These are phyloP conservation scores for Globisporangium solare DNA, from an alignment of 352 stramenopile genomes.

Conservation along the genomic window DNA sequence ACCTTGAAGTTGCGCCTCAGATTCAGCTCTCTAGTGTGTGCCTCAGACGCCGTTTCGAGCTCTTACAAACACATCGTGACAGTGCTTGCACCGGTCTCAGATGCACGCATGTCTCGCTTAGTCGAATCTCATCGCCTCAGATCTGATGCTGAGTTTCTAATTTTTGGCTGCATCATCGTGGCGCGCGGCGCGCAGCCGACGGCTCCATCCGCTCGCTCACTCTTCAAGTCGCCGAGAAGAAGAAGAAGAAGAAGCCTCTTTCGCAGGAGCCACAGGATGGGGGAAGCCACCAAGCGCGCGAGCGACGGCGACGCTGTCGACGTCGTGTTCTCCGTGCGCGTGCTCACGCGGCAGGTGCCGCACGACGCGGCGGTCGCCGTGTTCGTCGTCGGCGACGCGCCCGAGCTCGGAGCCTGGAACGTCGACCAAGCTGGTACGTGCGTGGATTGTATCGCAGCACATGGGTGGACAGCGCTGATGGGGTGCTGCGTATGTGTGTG, in stretches of 20 bases:
- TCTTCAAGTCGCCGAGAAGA: neutral
- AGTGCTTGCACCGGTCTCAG: too few relatives aligned
- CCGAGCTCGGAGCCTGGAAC: slow-evolving; percentile 64
- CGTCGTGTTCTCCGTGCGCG: slow-evolving; percentile 34
- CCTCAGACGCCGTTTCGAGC: too few relatives aligned
- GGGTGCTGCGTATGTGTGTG: slow-evolving; percentile 2
- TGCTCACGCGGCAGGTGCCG: slow-evolving; percentile 19
- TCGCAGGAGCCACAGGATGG: too few relatives aligned
- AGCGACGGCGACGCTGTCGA: slow-evolving; percentile 2
- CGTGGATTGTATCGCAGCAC: neutral
- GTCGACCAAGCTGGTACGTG: slow-evolving; percentile 36
- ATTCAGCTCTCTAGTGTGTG: too few relatives aligned
- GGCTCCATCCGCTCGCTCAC: neutral
- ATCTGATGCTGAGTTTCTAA: slow-evolving; percentile 6
- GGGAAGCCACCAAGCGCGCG: neutral
- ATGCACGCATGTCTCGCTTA: too few relatives aligned
- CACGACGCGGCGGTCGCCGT: slow-evolving; percentile 23
- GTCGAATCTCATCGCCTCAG: slow-evolving; percentile 1
- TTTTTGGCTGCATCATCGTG: neutral
- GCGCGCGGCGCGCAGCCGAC: neutral
- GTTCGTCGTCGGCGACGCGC: slow-evolving; percentile 44
- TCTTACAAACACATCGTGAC: too few relatives aligned
- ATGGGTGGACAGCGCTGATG: too few relatives aligned
- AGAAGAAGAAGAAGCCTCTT: neutral
- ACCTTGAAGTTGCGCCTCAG: too few relatives aligned